A percentile compares a stretch with the other conserved stretches of the same genome.
Conservation (phyloP, 2,329 filamentous ascomycete species). For the Exophiala sp. region DNA sequence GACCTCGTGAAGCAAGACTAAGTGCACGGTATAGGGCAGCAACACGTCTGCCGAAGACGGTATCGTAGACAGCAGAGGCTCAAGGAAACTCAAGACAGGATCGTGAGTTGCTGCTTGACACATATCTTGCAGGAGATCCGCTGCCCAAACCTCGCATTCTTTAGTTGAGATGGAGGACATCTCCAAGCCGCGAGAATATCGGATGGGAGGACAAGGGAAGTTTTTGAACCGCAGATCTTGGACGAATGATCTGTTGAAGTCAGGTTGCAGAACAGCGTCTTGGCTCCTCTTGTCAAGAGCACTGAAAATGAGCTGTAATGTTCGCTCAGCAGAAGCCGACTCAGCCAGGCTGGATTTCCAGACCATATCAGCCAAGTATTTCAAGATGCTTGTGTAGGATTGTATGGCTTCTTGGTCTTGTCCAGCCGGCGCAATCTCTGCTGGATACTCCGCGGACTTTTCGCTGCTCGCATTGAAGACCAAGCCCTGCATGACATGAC, state of each 20-base stretch:
- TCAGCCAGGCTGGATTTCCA: constrained; percentile 19
- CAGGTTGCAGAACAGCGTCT: constrained; percentile 34
- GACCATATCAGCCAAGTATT: constrained; percentile 12
- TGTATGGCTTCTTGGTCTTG: constrained; percentile 10
- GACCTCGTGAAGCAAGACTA: constrained; percentile 65
- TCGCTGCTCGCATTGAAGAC: constrained; percentile 2
- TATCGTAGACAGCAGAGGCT: constrained; percentile 62
- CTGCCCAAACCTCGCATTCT: constrained; percentile 53
- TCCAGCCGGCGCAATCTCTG: neutral
- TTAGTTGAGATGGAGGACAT: neutral
- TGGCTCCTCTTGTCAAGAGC: constrained; percentile 32
- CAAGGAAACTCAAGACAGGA: constrained; percentile 66
- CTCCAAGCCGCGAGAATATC: neutral
- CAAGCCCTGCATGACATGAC: constrained; percentile 72
- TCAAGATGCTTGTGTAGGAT: constrained; percentile 23
- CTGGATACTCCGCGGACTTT: neutral
- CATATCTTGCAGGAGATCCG: constrained; percentile 59
- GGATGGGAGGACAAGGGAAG: constrained; percentile 38
- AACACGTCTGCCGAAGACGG: constrained; percentile 68
- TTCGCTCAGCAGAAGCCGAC: constrained; percentile 38
- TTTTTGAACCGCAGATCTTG: constrained; percentile 42
- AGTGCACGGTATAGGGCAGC: constrained; percentile 81
- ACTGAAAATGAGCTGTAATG: constrained; percentile 42
- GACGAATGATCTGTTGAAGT: constrained; percentile 37
- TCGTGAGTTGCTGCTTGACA: constrained; percentile 59